Evolutionary conservation across 2,329 filamentous ascomycete species (phyloP).

Genomic region (Colletotrichum agaves): DNA sequence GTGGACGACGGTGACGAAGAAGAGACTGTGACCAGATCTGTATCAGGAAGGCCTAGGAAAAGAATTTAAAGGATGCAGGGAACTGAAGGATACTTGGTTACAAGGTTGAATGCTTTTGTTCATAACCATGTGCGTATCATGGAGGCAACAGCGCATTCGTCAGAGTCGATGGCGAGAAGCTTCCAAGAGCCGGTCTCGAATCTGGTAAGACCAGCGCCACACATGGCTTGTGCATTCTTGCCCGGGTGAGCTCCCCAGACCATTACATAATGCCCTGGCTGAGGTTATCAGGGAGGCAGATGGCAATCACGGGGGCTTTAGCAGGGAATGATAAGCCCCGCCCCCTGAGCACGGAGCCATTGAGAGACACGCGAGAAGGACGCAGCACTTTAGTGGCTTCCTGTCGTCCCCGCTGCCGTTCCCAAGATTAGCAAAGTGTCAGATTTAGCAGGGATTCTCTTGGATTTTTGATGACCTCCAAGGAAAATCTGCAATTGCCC

Average conservation of each 20-base stretch:
- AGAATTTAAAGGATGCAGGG: not conserved
- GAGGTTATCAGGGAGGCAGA: slow-evolving; percentile 20
- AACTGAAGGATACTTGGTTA: not conserved
- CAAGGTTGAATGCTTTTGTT: too few species aligned
- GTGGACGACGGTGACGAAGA: too few species aligned
- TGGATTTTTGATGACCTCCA: slow-evolving; percentile 27
- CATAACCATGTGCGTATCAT: not conserved
- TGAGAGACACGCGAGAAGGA: slow-evolving; percentile 28
- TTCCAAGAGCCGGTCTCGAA: slow-evolving; percentile 23
- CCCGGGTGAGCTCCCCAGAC: not conserved
- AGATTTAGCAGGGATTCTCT: slow-evolving; percentile 31
- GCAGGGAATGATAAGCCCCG: slow-evolving; percentile 19
- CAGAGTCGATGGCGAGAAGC: slow-evolving; percentile 30
- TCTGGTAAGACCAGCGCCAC: slow-evolving; percentile 23
- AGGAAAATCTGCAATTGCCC: slow-evolving; percentile 35
- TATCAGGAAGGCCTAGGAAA: too few species aligned
- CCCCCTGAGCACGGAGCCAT: slow-evolving; percentile 32
- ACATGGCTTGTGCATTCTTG: slow-evolving; percentile 13
- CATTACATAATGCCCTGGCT: slow-evolving; percentile 14
- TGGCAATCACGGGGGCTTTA: slow-evolving; percentile 19
- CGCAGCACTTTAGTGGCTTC: slow-evolving; percentile 27
- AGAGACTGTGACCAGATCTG: not conserved
- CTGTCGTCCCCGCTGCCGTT: slow-evolving; percentile 28
- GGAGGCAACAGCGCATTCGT: slow-evolving; percentile 34
- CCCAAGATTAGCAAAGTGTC: slow-evolving; percentile 36